Evolutionary conservation across 2,329 filamentous ascomycete species (phyloP).

Genomic region (Aspergillus sclerotialis): DNA sequence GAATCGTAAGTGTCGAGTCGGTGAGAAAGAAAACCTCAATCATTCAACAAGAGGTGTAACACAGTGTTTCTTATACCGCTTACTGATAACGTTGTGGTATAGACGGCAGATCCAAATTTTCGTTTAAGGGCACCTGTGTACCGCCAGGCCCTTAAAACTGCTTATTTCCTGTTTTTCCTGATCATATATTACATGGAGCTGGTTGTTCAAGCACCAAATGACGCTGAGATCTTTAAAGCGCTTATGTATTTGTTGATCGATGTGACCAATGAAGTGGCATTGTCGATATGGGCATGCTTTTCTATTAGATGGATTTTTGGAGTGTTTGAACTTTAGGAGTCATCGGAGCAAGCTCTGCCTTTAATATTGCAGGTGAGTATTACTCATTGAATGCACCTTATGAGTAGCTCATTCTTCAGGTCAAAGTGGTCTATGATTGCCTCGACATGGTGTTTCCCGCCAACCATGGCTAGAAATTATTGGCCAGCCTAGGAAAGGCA

Average conservation of each 20-base stretch:
- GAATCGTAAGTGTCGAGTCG: conserved; percentile 72
- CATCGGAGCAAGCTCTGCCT: conserved; percentile 64
- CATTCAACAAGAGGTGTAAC: conserved; percentile 61
- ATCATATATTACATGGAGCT: conserved; percentile 81
- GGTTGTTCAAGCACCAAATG: conserved; percentile 60
- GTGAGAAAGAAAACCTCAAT: conserved; percentile 66
- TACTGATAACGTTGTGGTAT: too few relatives aligned
- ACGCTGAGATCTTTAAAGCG: conserved; percentile 62
- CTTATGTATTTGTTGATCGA: conserved; percentile 79
- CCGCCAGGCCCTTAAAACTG: conserved; percentile 73
- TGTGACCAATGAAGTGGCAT: conserved; percentile 78
- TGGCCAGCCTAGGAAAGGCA: conserved; percentile 56
- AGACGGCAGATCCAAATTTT: conserved; percentile 65
- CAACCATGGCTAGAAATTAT: conserved; percentile 64
- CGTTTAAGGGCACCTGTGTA: conserved; percentile 74
- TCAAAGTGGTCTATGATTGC: conserved; percentile 1
- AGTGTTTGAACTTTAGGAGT: conserved; percentile 68
- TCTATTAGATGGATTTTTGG: conserved; percentile 80
- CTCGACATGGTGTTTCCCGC: conserved; percentile 2
- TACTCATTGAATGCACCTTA: conserved; percentile 15
- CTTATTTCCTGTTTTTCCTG: conserved; percentile 73
- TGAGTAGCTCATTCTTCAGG: conserved; percentile 3
- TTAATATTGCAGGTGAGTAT: conserved; percentile 63
- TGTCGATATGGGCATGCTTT: conserved; percentile 76
- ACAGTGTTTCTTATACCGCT: too few relatives aligned